Percentiles rank a stretch among this genome's conserved stretches.
Conservation (phyloP, 164 flowering plant species). For the Litsea cubeba region DNA sequence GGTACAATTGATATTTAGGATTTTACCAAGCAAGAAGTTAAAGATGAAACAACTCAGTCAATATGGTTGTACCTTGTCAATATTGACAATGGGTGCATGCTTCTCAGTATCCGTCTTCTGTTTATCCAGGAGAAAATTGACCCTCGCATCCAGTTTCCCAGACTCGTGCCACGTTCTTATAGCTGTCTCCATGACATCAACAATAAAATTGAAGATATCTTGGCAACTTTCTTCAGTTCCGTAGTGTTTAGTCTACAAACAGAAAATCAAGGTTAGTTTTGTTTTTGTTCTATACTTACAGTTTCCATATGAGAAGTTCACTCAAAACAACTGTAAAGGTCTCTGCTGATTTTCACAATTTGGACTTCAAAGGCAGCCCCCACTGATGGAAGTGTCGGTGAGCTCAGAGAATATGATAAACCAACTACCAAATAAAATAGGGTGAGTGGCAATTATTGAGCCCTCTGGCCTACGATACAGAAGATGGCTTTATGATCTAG, state of each 20-base stretch:
- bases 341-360: background rate
- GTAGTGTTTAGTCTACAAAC: slow-evolving; percentile 58
- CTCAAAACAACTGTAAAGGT: background rate
- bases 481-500: no score
- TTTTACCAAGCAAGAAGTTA: no score
- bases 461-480: no score
- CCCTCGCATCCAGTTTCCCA: slow-evolving; percentile 72
- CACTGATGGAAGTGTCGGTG: no score
- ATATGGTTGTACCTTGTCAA: slow-evolving; percentile 65
- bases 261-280: slow-evolving; percentile 10
- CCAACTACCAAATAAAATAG: no score
- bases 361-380: no score
- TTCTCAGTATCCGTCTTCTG: slow-evolving; percentile 79
- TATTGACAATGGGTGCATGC: slow-evolving; percentile 78
- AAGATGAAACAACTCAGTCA: background rate
- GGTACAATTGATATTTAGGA: background rate
- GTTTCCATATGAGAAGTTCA: background rate
- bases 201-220: slow-evolving; percentile 61
- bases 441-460: no score
- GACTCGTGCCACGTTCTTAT: slow-evolving; percentile 85
- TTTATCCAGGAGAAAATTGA: slow-evolving; percentile 71
- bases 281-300: background rate
- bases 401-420: no score
- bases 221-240: slow-evolving; percentile 51
- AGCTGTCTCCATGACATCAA: slow-evolving; percentile 76